Conservation (phyloP, 2,329 filamentous ascomycete species). For the Penicillium sp. region DNA sequence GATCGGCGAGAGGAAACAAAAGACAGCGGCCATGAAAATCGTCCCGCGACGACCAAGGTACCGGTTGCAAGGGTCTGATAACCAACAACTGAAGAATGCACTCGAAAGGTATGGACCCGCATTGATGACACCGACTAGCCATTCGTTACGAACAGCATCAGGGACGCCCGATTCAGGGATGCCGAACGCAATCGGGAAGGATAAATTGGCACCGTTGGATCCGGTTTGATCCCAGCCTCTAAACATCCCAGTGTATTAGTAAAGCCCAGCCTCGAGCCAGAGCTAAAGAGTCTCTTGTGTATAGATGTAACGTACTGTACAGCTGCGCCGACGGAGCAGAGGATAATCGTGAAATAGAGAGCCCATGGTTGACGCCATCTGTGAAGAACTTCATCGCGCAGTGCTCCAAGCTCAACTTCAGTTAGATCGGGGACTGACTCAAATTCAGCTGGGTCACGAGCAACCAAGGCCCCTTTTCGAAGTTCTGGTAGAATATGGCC, state of each 20-base stretch:
- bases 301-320: constrained; percentile 29
- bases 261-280: neutral
- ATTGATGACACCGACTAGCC: constrained; percentile 66
- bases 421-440: constrained; percentile 46
- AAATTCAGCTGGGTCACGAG: constrained; percentile 49
- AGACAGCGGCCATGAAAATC: constrained; percentile 62
- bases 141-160: constrained; percentile 40
- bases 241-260: constrained; percentile 20
- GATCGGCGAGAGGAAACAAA: constrained; percentile 66
- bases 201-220: constrained; percentile 54
- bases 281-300: neutral
- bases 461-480: constrained; percentile 51
- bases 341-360: constrained; percentile 6
- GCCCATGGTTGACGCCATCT: constrained; percentile 6
- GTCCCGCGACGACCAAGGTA: constrained; percentile 60
- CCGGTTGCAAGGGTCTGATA: constrained; percentile 64
- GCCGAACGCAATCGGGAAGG: constrained; percentile 45
- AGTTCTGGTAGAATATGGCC: constrained; percentile 43
- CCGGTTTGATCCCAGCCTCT: constrained; percentile 54
- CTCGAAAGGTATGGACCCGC: constrained; percentile 2
- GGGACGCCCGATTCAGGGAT: constrained; percentile 39
- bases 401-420: constrained; percentile 20
- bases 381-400: constrained; percentile 46
- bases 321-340: constrained; percentile 8
- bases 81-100: constrained; percentile 36